Conservation (phyloP, 148 eudicot species). For the Diospyros kaki region DNA sequence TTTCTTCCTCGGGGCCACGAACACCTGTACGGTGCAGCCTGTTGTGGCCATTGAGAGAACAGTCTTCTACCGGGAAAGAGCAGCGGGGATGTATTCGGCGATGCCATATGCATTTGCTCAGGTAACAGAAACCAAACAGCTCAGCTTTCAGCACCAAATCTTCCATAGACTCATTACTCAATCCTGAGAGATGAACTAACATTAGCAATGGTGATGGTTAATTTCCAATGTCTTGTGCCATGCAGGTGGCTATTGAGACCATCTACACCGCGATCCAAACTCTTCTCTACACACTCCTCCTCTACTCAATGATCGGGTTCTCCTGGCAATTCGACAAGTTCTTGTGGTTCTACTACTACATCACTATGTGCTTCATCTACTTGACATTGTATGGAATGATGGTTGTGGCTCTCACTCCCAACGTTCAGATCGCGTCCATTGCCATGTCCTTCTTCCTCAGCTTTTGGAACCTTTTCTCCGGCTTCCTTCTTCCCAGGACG, state of each 20-base stretch:
- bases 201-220: background rate
- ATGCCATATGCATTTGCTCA: conserved; percentile 49
- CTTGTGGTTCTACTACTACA: conserved; percentile 12
- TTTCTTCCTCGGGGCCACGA: conserved; percentile 46
- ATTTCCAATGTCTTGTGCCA: background rate
- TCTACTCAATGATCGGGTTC: conserved; percentile 15
- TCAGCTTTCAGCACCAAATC: background rate
- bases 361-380: conserved; percentile 13
- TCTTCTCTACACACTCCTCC: conserved; percentile 6
- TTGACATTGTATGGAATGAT: conserved; percentile 17
- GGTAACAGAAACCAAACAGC: conserved; percentile 10
- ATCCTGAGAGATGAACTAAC: background rate
- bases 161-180: background rate
- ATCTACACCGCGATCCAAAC: conserved; percentile 15
- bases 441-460: conserved; percentile 18
- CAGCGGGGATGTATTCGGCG: conserved; percentile 48
- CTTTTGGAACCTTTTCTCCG: conserved; percentile 18
- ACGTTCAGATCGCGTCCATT: conserved; percentile 13
- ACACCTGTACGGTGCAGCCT: conserved; percentile 34
- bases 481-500: conserved; percentile 8
- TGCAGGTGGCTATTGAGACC: conserved; percentile 12
- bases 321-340: conserved; percentile 10
- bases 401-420: conserved; percentile 19
- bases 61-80: conserved; percentile 47
- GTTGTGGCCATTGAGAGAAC: conserved; percentile 48